Base-by-base conservation (phyloP, 306 rosid genomes). In the Malus sylvestris region DNA sequence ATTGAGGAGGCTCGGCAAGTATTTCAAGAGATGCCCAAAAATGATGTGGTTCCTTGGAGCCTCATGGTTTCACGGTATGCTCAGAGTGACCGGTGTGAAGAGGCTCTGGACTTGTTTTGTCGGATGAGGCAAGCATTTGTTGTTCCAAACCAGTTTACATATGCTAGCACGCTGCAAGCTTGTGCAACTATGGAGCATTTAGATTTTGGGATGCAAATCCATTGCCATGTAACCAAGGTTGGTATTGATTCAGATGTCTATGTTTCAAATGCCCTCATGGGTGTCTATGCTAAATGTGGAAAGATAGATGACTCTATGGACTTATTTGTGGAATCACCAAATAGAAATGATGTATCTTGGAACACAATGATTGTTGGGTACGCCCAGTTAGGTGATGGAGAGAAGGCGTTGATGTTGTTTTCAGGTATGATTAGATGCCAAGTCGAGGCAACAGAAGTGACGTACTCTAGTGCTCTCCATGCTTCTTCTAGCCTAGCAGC, bases 181-280 rank as follows among this genome's bases (percentile, higher is more conserved):
- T 84, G 86, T 80, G 88, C 88, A 27, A 73, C 78, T 23, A 70
- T 80, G 65, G 79, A 80, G 65, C 49, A 12, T 52, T 55, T 84
- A 59, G 75, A 61, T 78, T 75, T 79, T 10, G 82, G 88, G 53
- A 62, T 62, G 73, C 86, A 83, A 82, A 78, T 87, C 42, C 88
- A 87, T 75, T 79, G 85, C 15, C 76, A 82, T 49, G 76, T 79
- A 32, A 49, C 80, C 64, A 84, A 82, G 77, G 62, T 76, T 72
- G 88, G 90, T 67, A 75, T 87, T 52, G 66, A 70, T 67, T 67
- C 68, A 18, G 84, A 82, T 72, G 81, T 84, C 61, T 87, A 80
- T 63, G 88, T 87, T 29, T 79, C 83, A 60, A 87, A 87, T 80
- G 85, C 85, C 35, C 86, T 87, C 44, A 84, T 84, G 85, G 90